Evolutionary conservation across 805 yeast genomes (phyloP).

Genomic region (Candida nanaspora): DNA sequence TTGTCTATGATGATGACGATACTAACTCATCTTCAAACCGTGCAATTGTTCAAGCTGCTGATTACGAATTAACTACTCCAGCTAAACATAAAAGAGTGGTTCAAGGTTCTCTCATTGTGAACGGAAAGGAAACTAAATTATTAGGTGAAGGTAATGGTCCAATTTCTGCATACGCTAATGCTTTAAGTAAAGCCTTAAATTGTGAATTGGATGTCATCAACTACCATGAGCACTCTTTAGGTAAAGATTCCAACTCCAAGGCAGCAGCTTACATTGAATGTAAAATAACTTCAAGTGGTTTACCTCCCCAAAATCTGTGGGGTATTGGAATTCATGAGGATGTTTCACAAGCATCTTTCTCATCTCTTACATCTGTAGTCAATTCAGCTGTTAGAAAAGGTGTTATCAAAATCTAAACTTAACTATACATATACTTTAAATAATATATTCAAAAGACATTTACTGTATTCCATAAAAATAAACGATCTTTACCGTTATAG

Average conservation of each 20-base stretch:
- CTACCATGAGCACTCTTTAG: slow-evolving; percentile 77
- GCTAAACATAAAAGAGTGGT: slow-evolving; percentile 36
- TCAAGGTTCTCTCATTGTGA: slow-evolving; percentile 41
- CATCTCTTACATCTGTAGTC: slow-evolving; percentile 41
- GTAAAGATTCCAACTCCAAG: slow-evolving; percentile 59
- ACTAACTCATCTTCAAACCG: slow-evolving; percentile 11
- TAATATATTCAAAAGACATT: not conserved
- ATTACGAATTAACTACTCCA: slow-evolving; percentile 22
- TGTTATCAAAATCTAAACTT: not conserved
- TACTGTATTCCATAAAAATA: not conserved
- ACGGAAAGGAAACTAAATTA: slow-evolving; percentile 32
- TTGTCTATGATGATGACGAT: slow-evolving; percentile 26
- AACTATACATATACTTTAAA: not conserved
- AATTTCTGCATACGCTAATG: slow-evolving; percentile 65
- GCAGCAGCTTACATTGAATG: slow-evolving; percentile 68
- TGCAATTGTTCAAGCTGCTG: slow-evolving; percentile 16
- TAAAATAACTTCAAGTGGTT: slow-evolving; percentile 15
- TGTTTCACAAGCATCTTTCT: slow-evolving; percentile 47
- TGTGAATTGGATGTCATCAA: slow-evolving; percentile 52
- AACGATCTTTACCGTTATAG: too few relatives aligned
- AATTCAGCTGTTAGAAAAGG: slow-evolving; percentile 18
- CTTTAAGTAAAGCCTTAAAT: slow-evolving; percentile 42
- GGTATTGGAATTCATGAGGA: slow-evolving; percentile 55
- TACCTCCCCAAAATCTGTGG: slow-evolving; percentile 31
- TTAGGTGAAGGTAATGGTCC: slow-evolving; percentile 78